Percentiles rank a stretch among this genome's conserved stretches.
Evolutionary conservation across 306 rosid species (phyloP).

Genomic region (Luffa aegyptiaca): DNA sequence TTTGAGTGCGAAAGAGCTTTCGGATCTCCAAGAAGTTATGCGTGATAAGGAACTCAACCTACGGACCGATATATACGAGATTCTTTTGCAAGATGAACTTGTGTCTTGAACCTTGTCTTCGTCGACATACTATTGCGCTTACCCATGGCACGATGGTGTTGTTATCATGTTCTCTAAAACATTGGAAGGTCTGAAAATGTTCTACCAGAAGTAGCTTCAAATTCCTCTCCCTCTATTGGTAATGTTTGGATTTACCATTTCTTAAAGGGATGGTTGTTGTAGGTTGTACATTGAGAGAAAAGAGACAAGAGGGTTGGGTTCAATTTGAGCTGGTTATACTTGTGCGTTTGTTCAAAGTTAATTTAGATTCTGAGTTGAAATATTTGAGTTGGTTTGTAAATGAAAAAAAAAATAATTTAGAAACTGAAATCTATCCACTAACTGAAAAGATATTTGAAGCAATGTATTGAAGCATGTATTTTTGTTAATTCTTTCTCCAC

Average conservation of each 20-base stretch:
- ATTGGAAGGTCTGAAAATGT: background rate
- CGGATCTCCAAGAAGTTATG: conserved; percentile 98
- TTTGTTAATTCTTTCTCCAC: background rate
- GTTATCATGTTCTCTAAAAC: background rate
- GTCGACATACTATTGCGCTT: background rate
- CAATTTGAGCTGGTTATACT: background rate
- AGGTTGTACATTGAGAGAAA: background rate
- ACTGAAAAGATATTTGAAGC: background rate
- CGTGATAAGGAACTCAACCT: conserved; percentile 89
- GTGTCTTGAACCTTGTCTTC: background rate
- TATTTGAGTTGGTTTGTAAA: background rate
- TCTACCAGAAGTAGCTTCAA: background rate
- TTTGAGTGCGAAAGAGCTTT: conserved; percentile 71
- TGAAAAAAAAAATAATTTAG: background rate
- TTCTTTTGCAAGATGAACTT: conserved; percentile 65
- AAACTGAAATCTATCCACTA: background rate
- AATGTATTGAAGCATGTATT: background rate
- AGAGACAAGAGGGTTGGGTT: background rate
- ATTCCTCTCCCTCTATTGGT: background rate
- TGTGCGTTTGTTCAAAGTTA: background rate
- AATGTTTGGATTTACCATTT: background rate
- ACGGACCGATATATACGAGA: conserved; percentile 88
- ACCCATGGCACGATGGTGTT: background rate
- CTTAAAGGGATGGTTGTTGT: background rate
- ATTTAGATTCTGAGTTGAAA: background rate